Evolutionary conservation across 805 yeast genomes (phyloP).

Genomic region (baker's yeast (Saccharomyces cerevisiae)): DNA sequence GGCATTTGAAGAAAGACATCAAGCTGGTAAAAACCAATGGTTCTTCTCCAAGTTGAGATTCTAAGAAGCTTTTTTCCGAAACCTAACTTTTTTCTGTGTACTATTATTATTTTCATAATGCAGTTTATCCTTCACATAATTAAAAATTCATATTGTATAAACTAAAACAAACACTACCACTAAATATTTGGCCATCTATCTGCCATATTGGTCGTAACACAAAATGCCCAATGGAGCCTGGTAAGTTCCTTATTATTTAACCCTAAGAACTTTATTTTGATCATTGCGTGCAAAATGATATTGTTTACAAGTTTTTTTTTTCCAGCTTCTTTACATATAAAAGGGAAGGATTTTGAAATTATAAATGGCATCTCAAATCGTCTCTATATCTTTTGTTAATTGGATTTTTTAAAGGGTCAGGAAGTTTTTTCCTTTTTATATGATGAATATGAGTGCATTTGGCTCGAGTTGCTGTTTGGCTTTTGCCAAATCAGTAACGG

Average conservation of each 20-base stretch:
- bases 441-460: slow-evolving; percentile 98
- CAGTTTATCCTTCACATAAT: not conserved
- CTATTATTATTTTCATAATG: not conserved
- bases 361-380: no score
- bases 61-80: slow-evolving; percentile 34
- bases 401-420: slow-evolving; percentile 20
- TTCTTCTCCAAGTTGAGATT: slow-evolving; percentile 93
- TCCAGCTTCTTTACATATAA: not conserved
- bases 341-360: not conserved
- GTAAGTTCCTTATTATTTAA: not conserved
- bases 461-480: slow-evolving; percentile 76
- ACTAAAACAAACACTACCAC: not conserved
- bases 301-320: not conserved
- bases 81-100: not conserved
- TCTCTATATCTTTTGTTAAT: no score
- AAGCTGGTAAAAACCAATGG: slow-evolving; percentile 99
- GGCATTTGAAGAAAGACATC: slow-evolving; percentile 97
- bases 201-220: not conserved
- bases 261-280: not conserved
- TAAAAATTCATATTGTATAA: not conserved
- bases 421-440: slow-evolving; percentile 32
- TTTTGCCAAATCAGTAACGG: slow-evolving; percentile 47
- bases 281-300: not conserved
- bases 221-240: not conserved
- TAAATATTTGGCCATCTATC: not conserved